These are phyloP conservation scores for Aulographum hederae DNA, from an alignment of 2,329 filamentous ascomycete genomes.

Conservation along the genomic window DNA sequence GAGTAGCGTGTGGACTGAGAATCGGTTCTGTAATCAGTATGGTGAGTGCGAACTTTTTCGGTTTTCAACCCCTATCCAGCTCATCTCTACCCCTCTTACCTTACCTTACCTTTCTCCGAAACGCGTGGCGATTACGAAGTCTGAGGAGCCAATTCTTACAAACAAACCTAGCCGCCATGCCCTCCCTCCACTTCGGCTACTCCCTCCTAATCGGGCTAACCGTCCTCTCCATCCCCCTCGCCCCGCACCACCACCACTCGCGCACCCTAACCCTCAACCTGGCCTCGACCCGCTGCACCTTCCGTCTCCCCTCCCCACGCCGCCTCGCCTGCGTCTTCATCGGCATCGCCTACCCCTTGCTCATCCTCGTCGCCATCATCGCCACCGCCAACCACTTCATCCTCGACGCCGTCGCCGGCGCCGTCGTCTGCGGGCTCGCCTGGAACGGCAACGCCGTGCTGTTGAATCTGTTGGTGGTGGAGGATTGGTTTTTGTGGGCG, in stretches of 20 bases:
- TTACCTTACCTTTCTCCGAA: neutral
- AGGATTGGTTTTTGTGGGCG: constrained; percentile 48
- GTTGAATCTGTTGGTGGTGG: constrained; percentile 44
- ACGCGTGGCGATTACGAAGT: neutral
- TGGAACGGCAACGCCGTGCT: constrained; percentile 38
- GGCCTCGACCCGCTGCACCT: constrained; percentile 13
- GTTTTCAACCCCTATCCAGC: neutral
- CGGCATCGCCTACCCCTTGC: constrained; percentile 44
- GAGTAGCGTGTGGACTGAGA: constrained; percentile 53
- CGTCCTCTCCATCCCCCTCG: constrained; percentile 45
- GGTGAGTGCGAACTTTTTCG: constrained; percentile 24
- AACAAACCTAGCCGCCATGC: constrained; percentile 43
- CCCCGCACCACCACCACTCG: constrained; percentile 31
- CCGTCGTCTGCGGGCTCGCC: constrained; percentile 43
- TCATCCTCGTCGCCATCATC: constrained; percentile 49
- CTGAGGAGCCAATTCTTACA: neutral
- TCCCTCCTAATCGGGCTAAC: constrained; percentile 55
- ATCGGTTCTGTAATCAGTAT: constrained; percentile 60
- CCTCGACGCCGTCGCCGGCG: constrained; percentile 51
- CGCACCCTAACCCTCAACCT: constrained; percentile 12
- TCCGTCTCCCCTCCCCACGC: constrained; percentile 28
- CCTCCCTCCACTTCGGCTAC: constrained; percentile 59
- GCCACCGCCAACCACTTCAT: constrained; percentile 58
- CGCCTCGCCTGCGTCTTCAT: constrained; percentile 30
- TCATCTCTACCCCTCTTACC: neutral